Conservation (phyloP, 768 basidiomycete genomes). For the Daedalea quercina region DNA sequence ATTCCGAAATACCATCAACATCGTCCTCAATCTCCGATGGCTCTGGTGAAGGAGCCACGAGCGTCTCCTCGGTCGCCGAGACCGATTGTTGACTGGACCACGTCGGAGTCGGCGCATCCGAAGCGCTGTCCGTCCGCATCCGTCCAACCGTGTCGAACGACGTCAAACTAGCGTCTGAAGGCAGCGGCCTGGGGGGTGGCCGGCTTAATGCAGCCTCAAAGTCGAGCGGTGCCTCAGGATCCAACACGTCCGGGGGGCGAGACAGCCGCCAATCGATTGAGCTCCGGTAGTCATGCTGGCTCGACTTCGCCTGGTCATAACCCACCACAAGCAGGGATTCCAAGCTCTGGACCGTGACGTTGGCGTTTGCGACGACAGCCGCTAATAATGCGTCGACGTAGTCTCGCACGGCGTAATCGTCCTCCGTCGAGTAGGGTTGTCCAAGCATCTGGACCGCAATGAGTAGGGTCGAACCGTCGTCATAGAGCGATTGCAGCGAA, state of each 20-base stretch:
- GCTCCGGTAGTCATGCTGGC: slow-evolving; percentile 63
- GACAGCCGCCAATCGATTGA: slow-evolving; percentile 78
- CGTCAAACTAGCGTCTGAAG: slow-evolving; percentile 10
- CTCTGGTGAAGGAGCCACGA: slow-evolving; percentile 5
- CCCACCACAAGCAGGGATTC: slow-evolving; percentile 59
- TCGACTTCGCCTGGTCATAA: slow-evolving; percentile 63
- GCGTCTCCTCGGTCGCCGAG: slow-evolving; percentile 2
- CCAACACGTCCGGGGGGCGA: slow-evolving; percentile 24
- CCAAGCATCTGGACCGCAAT: slow-evolving; percentile 43
- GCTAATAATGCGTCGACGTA: slow-evolving; percentile 43
- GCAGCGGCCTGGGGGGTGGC: slow-evolving; percentile 9
- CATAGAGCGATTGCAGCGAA: slow-evolving; percentile 65
- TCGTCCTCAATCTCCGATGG: slow-evolving; percentile 13
- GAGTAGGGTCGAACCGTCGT: slow-evolving; percentile 59
- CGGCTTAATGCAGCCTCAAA: slow-evolving; percentile 21
- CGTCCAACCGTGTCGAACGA: slow-evolving; percentile 17
- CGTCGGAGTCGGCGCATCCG: slow-evolving; percentile 12
- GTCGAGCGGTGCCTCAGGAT: slow-evolving; percentile 33
- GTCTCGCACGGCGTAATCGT: slow-evolving; percentile 20
- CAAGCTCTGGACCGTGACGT: slow-evolving; percentile 48
- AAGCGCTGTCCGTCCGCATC: slow-evolving; percentile 13
- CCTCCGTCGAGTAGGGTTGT: slow-evolving; percentile 4
- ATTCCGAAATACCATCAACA: slow-evolving; percentile 14
- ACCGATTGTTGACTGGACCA: slow-evolving; percentile 7
- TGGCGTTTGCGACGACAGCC: slow-evolving; percentile 51